Evolutionary conservation across 345 rosid genomes (phyloP), one percentile per base, ranked within the genome.

Genomic region (Sapria himalayana): DNA sequence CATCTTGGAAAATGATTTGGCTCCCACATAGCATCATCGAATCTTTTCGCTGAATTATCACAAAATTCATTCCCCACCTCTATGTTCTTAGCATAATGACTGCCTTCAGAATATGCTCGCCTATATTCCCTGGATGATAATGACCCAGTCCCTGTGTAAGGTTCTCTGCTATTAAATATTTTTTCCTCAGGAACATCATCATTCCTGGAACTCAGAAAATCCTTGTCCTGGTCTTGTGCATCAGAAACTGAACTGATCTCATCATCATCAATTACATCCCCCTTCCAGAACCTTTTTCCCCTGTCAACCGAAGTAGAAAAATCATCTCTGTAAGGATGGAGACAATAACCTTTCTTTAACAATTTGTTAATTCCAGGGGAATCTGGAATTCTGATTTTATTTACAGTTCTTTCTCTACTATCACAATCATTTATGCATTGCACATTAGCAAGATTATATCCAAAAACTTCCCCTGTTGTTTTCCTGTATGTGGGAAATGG

Each of bases 371-470:
- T 51, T 48, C 58, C 69, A 19, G 80, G 61, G 35, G 67, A 68
- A 70, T 81, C 97, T 21, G 95, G 76, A 31, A 66, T 73, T 43
- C 85, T 73, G 53, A 82, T 76, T 54, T 86, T 76, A 64, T 89
- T 95, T 10, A 74, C 94, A 85, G 77, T 73, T 68, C 73, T 72
- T 52, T 82, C 93, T 23, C 86, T 51, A 40, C 79, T 86, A 61
- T 76, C 95, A 93, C 98, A 82, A n/a, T 76, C 84, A 56, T 66
- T 71, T 51, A 57, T 56, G 38, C 71, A 85, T 33, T 54, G 38
- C 40, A 67, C 31, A 61, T 54, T 64, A 15, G 45, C 36, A 32
- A 25, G 19, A 41, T 71, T 70, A 42, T 65, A 75, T 43, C 71
- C 92, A 50, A 58, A 59, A 4, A 43, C 46, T 53, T 54, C 32